Evolutionary conservation across 495 filamentous ascomycete genomes (phyloP), one percentile per base, ranked within the genome.

Genomic region (Achaetomiella virescens): DNA sequence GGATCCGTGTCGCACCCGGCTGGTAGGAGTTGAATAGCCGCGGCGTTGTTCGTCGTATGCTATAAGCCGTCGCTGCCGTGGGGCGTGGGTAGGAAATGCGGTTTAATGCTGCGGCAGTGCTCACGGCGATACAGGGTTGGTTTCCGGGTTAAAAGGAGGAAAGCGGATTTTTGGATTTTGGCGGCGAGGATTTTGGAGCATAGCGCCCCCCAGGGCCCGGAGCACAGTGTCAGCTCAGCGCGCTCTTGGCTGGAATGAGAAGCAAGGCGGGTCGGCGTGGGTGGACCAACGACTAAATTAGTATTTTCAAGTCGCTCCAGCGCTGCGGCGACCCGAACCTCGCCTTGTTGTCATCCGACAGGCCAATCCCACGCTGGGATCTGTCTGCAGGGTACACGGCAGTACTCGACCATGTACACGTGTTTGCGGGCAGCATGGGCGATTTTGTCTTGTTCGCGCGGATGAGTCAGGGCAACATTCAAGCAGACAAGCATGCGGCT

Each of bases 121-220:
- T 48, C n/a, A 17, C 8, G 52, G 44, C 44, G 43, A 48, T 33
- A 35, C 43, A 48, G 33, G n/a, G 35, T 46, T 15, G 42, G 43
- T 29, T 29, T 29, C 33, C 35, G 54, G 33, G 29, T 52, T 59
- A 48, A 61, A 64, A 60, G 59, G 45, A 54, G 59, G 55, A 65
- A 61, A 48, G 57, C 59, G 66, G 61, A 62, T 65, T 64, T 67
- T 68, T 55, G 64, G 66, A 48, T 61, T 31, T 61, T 68, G 59
- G 64, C 55, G 58, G 65, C 38, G 52, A 7, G 50, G 60, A 53
- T 65, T 69, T 61, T 46, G 52, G 27, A 31, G 27, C 27, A 31
- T 4, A 9, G 27, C 27, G 27, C 27, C 27, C 27, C 4, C 27
- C 5, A 31, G 27, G 27, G 53, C 43, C 48, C 45, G 57, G 40